These are phyloP conservation scores for Sarocladiaceae sp. DNA, from an alignment of 2,329 filamentous ascomycete species.

Conservation along the genomic window DNA sequence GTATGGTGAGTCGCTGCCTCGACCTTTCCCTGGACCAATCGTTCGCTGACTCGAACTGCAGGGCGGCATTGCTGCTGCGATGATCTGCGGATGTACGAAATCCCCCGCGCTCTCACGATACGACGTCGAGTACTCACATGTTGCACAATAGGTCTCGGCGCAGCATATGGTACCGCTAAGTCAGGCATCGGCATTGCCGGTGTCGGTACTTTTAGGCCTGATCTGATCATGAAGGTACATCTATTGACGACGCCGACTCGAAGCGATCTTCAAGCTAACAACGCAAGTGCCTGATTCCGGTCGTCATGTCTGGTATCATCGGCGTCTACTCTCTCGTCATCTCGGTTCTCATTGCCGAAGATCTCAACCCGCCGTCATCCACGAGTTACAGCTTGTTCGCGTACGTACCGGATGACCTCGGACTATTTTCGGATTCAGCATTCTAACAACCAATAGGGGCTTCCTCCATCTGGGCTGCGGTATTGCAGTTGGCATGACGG, in stretches of 20 bases:
- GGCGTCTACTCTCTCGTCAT: conserved; percentile 97
- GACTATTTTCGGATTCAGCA: conserved; percentile 2
- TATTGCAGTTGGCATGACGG: conserved; percentile 84
- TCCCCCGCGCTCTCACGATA: conserved; percentile 13
- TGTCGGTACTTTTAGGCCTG: conserved; percentile 76
- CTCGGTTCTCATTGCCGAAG: conserved; percentile 88
- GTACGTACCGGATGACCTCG: conserved; percentile 37
- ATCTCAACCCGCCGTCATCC: conserved; percentile 65
- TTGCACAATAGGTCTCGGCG: conserved; percentile 50
- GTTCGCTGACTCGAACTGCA: conserved; percentile 29
- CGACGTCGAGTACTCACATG: conserved; percentile 10
- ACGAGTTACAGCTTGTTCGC: conserved; percentile 76
- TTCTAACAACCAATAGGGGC: conserved; percentile 45
- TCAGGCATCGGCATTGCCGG: conserved; percentile 83
- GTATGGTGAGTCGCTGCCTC: conserved; percentile 59
- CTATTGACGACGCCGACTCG: not conserved
- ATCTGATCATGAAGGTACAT: conserved; percentile 82
- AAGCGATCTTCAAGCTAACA: conserved; percentile 11
- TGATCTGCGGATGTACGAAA: conserved; percentile 74
- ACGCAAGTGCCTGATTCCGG: conserved; percentile 68
- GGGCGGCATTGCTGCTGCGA: conserved; percentile 73
- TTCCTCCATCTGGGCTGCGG: conserved; percentile 93
- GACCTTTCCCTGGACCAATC: not conserved
- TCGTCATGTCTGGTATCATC: conserved; percentile 99
- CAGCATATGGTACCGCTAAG: conserved; percentile 83